phyloP scores from a whole-genome alignment of 139 green algal species.

The Raphidocelis subcapitata region DNA sequence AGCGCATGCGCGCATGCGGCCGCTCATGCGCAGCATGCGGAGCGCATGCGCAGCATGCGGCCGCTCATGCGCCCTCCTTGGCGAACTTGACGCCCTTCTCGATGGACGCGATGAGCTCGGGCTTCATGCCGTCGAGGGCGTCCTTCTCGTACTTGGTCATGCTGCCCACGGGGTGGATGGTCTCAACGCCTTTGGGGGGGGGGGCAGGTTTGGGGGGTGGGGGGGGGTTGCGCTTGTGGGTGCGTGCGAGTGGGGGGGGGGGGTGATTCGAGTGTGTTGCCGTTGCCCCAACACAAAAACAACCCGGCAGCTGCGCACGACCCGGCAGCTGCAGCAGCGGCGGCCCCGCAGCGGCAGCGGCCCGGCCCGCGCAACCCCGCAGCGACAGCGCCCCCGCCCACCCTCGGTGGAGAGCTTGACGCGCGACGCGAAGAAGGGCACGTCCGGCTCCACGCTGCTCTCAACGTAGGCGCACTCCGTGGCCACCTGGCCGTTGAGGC shows the following conservation, averaged over 20 bases:
- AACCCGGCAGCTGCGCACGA: no score
- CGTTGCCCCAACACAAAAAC: no score
- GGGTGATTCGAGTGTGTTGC: no score
- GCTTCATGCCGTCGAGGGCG: conserved; percentile 73
- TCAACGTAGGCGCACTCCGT: conserved; percentile 92
- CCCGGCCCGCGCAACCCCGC: neutral
- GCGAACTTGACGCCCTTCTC: conserved; percentile 88
- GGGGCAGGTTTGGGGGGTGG: neutral
- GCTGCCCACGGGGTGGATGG: conserved; percentile 78
- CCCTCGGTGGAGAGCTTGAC: conserved; percentile 82
- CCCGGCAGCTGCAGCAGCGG: no score
- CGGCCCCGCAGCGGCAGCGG: neutral
- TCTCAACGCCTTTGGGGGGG: conserved; percentile 38
- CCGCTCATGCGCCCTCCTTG: conserved; percentile 33
- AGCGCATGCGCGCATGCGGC: no score
- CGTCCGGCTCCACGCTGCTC: conserved; percentile 67
- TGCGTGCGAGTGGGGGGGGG: no score
- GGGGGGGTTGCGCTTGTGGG: no score
- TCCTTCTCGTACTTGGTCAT: conserved; percentile 90
- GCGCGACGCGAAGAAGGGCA: conserved; percentile 95
- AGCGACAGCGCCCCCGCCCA: conserved; percentile 23
- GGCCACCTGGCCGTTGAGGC: conserved; percentile 81
- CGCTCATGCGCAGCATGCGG: no score
- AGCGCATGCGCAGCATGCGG: no score
- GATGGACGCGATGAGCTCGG: conserved; percentile 84